phyloP scores from a whole-genome alignment of 192 early-diverging fungal species.

The Spinellus fusiger region DNA sequence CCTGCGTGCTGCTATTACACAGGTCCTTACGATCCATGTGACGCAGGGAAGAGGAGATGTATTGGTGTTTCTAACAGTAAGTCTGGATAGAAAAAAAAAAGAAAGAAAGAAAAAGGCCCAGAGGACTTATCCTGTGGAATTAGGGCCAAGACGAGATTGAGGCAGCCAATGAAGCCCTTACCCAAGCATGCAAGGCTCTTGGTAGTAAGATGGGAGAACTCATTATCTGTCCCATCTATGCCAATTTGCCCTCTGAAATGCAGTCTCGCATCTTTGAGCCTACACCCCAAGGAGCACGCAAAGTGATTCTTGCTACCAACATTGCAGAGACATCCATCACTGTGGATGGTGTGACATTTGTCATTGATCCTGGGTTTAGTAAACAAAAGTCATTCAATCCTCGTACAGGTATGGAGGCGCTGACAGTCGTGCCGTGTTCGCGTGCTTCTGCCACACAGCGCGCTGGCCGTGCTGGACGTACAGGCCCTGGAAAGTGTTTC shows the following conservation, averaged over 20 bases:
- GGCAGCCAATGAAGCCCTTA: slow-evolving; percentile 73
- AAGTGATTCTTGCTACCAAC: slow-evolving; percentile 96
- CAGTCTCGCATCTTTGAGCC: slow-evolving; percentile 97
- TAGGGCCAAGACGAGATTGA: slow-evolving; percentile 98
- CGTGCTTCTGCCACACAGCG: slow-evolving; percentile 93
- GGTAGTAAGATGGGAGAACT: slow-evolving; percentile 87
- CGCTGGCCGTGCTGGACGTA: slow-evolving; percentile 90
- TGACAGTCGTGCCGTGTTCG: slow-evolving; percentile 93
- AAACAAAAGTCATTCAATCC: slow-evolving; percentile 97
- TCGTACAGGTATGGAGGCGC: slow-evolving; percentile 91
- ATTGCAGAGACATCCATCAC: slow-evolving; percentile 99
- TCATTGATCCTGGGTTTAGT: slow-evolving; percentile 97
- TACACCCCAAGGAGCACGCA: slow-evolving; percentile 87
- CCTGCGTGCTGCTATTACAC: slow-evolving; percentile 84
- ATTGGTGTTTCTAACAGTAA: slow-evolving; percentile 85
- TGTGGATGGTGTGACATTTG: slow-evolving; percentile 93
- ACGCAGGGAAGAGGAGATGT: slow-evolving; percentile 87
- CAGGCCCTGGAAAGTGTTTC: slow-evolving; percentile 97
- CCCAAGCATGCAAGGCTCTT: slow-evolving; percentile 68
- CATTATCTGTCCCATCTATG: slow-evolving; percentile 94
- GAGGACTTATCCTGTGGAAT: not conserved
- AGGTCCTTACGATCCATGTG: slow-evolving; percentile 91
- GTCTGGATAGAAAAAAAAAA: slow-evolving; percentile 3
- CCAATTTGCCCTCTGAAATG: slow-evolving; percentile 92
- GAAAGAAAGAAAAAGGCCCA: not conserved